Conservation (phyloP, 192 early-diverging fungal genomes). For the Chytriomyces hyalinus region DNA sequence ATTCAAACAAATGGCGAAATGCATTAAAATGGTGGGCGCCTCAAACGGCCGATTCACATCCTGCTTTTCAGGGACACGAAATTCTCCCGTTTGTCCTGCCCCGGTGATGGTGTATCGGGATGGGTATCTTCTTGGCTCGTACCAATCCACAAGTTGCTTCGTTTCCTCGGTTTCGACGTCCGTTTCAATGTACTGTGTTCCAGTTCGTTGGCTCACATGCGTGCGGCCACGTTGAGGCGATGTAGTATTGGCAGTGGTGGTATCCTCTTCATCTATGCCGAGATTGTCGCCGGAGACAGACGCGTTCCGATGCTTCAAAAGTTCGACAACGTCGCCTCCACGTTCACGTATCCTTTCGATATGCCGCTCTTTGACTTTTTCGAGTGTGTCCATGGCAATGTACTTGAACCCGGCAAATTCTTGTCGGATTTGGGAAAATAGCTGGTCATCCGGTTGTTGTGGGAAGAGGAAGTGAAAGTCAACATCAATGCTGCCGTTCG, state of each 20-base stretch:
- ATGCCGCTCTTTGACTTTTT: slow-evolving; percentile 43
- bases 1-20: slow-evolving; percentile 84
- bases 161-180: slow-evolving; percentile 13
- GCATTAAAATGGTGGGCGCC: slow-evolving; percentile 58
- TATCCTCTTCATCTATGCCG: slow-evolving; percentile 2
- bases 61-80: neutral
- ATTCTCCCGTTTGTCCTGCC: neutral
- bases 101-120: slow-evolving; percentile 10
- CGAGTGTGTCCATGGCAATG: slow-evolving; percentile 52
- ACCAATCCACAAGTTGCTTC: neutral
- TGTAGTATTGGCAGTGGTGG: neutral
- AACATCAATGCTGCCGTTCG: slow-evolving; percentile 84
- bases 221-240: neutral
- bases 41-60: neutral
- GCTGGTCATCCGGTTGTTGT: slow-evolving; percentile 43
- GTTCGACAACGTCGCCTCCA: neutral
- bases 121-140: slow-evolving; percentile 27
- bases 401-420: slow-evolving; percentile 51
- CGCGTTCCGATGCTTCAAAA: slow-evolving; percentile 1
- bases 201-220: neutral
- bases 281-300: slow-evolving; percentile 19
- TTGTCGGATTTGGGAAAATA: slow-evolving; percentile 51
- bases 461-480: slow-evolving; percentile 63
- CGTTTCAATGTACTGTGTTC: slow-evolving; percentile 20
- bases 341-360: slow-evolving; percentile 26